Conservation (phyloP, 2,329 filamentous ascomycete species). For the Colletotrichum salicis region DNA sequence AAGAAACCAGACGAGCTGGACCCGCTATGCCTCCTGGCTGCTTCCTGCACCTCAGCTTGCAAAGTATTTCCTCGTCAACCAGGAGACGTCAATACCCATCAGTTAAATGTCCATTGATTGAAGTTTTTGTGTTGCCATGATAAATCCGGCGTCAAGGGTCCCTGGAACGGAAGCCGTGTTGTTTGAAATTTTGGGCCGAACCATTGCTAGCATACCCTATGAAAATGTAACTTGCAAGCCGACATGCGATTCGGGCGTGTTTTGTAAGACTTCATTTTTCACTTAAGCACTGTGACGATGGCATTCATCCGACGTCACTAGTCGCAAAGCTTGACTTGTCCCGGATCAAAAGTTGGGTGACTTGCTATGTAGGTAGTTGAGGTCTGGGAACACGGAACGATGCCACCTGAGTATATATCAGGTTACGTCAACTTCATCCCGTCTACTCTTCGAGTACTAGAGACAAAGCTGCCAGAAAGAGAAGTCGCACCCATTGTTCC, state of each 20-base stretch:
- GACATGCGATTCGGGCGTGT: no score
- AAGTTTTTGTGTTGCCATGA: no score
- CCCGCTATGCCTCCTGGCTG: background rate
- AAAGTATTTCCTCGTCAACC: background rate
- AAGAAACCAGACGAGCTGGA: background rate
- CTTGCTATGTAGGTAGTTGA: background rate
- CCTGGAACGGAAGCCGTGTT: no score
- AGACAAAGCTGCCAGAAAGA: background rate
- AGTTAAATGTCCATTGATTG: no score
- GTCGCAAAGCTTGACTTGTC: background rate
- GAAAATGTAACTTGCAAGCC: background rate
- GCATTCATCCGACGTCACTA: background rate
- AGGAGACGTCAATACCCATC: background rate
- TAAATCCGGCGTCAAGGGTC: no score
- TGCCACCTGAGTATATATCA: background rate
- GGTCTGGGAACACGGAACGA: background rate
- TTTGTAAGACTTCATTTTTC: background rate
- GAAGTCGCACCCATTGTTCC: no score
- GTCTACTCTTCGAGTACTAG: background rate
- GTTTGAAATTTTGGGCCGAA: no score
- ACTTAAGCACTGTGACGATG: background rate
- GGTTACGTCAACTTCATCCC: background rate
- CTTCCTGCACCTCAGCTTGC: background rate
- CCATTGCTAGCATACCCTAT: no score
- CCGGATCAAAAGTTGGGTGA: background rate